Evolutionary conservation across 768 basidiomycete species (phyloP).

Genomic region (Leccinum obscurum): DNA sequence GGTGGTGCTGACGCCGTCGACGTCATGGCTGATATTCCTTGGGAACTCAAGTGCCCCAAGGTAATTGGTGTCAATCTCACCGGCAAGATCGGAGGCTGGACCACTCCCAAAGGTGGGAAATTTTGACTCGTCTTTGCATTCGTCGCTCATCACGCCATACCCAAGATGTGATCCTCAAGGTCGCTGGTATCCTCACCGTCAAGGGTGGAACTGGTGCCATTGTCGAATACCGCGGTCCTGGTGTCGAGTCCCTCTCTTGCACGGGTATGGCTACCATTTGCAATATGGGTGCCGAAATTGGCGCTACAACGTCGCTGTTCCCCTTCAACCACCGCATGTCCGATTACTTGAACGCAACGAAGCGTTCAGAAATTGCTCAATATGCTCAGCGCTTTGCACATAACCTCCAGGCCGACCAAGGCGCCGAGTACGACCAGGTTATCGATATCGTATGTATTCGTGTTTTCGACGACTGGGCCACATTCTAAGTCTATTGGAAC

Average conservation of each 20-base stretch:
- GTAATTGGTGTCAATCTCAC: constrained; percentile 96
- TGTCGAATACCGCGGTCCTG: constrained; percentile 94
- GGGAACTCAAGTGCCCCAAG: constrained; percentile 99
- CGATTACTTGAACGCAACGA: constrained; percentile 93
- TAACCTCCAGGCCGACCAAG: constrained; percentile 87
- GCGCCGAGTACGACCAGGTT: constrained; percentile 89
- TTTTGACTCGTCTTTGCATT: not conserved
- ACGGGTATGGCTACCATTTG: constrained; percentile 99
- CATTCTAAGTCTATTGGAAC: not conserved
- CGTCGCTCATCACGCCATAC: constrained; percentile 12
- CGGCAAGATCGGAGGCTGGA: constrained; percentile 96
- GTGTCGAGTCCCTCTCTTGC: constrained; percentile 94
- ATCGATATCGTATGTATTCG: constrained; percentile 77
- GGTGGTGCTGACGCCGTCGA: constrained; percentile 99
- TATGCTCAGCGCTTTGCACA: constrained; percentile 89
- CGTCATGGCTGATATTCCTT: constrained; percentile 96
- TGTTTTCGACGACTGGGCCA: not conserved
- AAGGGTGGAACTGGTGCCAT: constrained; percentile 99
- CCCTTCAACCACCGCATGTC: constrained; percentile 96
- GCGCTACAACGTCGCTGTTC: constrained; percentile 98
- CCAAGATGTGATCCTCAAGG: constrained; percentile 96
- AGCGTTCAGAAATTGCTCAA: constrained; percentile 80
- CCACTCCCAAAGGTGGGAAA: constrained; percentile 85
- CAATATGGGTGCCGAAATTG: constrained; percentile 99
- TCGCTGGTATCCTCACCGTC: constrained; percentile 97